A percentile compares a stretch with the other conserved stretches of the same genome.
Evolutionary conservation across 306 rosid genomes (phyloP).

Genomic region (Prunus davidiana): DNA sequence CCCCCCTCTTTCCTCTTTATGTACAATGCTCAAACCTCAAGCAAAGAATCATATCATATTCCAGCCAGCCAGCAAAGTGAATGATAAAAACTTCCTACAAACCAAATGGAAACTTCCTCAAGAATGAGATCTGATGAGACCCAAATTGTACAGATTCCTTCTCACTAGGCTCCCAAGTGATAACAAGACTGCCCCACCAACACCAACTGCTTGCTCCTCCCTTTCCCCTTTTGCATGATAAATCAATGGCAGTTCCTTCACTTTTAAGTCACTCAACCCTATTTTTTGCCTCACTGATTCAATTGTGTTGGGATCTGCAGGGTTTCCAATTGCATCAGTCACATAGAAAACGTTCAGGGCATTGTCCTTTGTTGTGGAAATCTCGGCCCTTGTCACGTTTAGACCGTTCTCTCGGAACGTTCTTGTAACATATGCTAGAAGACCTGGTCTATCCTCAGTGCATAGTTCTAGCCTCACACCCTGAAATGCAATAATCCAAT

Average conservation of each 20-base stretch:
- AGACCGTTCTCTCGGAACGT: slow-evolving; percentile 89
- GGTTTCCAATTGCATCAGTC: slow-evolving; percentile 69
- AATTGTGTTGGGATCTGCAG: slow-evolving; percentile 49
- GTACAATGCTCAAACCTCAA: slow-evolving; percentile 56
- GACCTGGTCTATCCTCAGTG: slow-evolving; percentile 58
- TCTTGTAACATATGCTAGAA: slow-evolving; percentile 81
- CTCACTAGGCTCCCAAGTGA: slow-evolving; percentile 85
- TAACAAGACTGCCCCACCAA: slow-evolving; percentile 83
- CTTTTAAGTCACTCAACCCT: slow-evolving; percentile 62
- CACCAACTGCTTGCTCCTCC: slow-evolving; percentile 61
- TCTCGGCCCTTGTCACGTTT: slow-evolving; percentile 85
- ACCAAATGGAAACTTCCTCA: slow-evolving; percentile 28
- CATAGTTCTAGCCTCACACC: slow-evolving; percentile 77
- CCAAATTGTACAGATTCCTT: slow-evolving; percentile 82
- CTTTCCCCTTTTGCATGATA: slow-evolving; percentile 40
- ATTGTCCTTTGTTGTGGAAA: slow-evolving; percentile 49
- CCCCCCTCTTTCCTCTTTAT: slow-evolving; percentile 33
- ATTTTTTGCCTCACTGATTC: slow-evolving; percentile 70
- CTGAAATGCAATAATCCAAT: slow-evolving; percentile 28
- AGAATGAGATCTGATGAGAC: slow-evolving; percentile 77
- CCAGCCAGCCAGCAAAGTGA: slow-evolving; percentile 23
- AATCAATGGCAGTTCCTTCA: slow-evolving; percentile 65
- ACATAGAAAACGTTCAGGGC: slow-evolving; percentile 72
- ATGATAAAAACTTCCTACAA: slow-evolving; percentile 29
- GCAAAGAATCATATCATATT: slow-evolving; percentile 54